These are phyloP conservation scores for Rhinocladiella mackenziei DNA, from an alignment of 2,329 filamentous ascomycete genomes.

Conservation along the genomic window DNA sequence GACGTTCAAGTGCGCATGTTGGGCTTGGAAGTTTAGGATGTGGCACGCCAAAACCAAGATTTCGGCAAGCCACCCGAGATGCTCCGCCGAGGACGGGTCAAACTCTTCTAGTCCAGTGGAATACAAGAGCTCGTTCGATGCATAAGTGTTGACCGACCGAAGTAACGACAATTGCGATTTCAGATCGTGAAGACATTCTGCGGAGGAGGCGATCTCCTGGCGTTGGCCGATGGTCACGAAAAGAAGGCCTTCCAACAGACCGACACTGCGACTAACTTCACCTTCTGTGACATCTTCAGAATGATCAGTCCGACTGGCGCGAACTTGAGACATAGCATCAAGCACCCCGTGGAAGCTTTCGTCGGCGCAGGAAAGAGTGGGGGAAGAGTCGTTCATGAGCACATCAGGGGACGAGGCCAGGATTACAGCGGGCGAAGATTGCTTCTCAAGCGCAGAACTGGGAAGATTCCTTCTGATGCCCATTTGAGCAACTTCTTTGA, in stretches of 20 bases:
- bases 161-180: constrained; percentile 8
- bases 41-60: constrained; percentile 61
- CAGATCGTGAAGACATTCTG: constrained; percentile 34
- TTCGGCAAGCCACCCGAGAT: constrained; percentile 59
- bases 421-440: constrained; percentile 66
- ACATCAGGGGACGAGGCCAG: constrained; percentile 56
- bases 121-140: not conserved
- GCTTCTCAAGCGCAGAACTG: constrained; percentile 66
- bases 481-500: constrained; percentile 82
- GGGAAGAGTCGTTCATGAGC: constrained; percentile 27
- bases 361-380: constrained; percentile 49
- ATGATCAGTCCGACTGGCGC: constrained; percentile 66
- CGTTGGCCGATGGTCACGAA: constrained; percentile 45
- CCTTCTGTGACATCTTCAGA: constrained; percentile 79
- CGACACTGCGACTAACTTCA: constrained; percentile 73
- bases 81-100: constrained; percentile 29
- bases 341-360: constrained; percentile 76
- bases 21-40: constrained; percentile 63
- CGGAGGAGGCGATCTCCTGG: constrained; percentile 34
- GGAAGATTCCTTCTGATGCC: constrained; percentile 80
- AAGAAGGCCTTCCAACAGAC: constrained; percentile 82
- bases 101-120: not conserved
- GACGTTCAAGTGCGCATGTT: constrained; percentile 56
- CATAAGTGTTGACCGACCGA: constrained; percentile 1
- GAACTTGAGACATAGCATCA: constrained; percentile 65